Conservation (phyloP, 257 asterid genomes). For the Solanum corneliomulleri region DNA sequence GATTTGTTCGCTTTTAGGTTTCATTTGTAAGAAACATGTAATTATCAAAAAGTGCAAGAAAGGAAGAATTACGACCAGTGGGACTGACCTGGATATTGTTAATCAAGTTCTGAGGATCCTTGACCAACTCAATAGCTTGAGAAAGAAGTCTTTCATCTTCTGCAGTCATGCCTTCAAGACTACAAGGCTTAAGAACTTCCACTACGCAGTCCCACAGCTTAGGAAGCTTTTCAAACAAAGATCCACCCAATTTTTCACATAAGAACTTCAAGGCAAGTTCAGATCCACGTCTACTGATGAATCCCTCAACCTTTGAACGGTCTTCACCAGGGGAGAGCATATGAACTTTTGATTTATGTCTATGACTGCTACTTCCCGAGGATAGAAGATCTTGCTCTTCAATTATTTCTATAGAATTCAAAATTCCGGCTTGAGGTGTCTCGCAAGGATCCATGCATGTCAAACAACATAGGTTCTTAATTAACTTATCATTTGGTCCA, state of each 20-base stretch:
- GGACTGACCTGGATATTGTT: slow-evolving; percentile 84
- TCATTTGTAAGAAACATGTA: background rate
- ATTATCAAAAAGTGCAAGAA: background rate
- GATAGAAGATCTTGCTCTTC: slow-evolving; percentile 85
- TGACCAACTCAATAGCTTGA: slow-evolving; percentile 49
- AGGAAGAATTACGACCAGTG: background rate
- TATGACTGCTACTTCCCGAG: slow-evolving; percentile 46
- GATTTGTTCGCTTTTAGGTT: background rate
- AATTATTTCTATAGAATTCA: slow-evolving; percentile 73
- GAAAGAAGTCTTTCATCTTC: slow-evolving; percentile 61
- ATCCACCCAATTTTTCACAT: slow-evolving; percentile 75
- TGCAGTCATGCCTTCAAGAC: slow-evolving; percentile 38
- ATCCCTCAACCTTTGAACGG: slow-evolving; percentile 78
- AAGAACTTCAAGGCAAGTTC: slow-evolving; percentile 85
- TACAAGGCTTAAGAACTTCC: slow-evolving; percentile 84
- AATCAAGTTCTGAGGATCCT: slow-evolving; percentile 77
- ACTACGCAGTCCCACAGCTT: slow-evolving; percentile 95
- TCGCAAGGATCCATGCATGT: slow-evolving; percentile 94
- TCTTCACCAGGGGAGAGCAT: slow-evolving; percentile 73
- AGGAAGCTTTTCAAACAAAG: slow-evolving; percentile 77
- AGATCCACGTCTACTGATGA: slow-evolving; percentile 89
- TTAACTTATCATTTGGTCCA: slow-evolving; percentile 90
- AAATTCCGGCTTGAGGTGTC: slow-evolving; percentile 87
- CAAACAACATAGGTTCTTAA: slow-evolving; percentile 71
- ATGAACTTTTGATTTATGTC: slow-evolving; percentile 62